Evolutionary conservation across 129 eudicot species (phyloP).

Genomic region (Ambrosia trifida): DNA sequence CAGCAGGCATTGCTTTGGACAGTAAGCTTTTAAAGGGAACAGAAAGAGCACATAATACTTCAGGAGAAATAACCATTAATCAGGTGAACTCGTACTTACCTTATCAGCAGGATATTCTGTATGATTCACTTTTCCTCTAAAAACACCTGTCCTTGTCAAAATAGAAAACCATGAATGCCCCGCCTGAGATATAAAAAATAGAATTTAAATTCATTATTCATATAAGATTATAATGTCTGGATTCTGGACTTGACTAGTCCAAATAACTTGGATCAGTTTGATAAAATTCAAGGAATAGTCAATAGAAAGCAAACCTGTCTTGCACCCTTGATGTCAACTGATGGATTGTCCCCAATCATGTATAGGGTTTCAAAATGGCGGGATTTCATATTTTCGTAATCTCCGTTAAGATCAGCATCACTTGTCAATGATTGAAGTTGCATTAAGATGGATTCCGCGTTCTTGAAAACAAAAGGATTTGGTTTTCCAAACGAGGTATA

Average conservation of each 20-base stretch:
- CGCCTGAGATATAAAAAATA: conserved; percentile 47
- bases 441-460: conserved; percentile 45
- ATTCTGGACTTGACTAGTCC: neutral
- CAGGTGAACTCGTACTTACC: conserved; percentile 40
- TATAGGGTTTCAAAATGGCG: conserved; percentile 53
- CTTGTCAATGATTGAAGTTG: conserved; percentile 33
- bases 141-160: conserved; percentile 83
- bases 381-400: conserved; percentile 21
- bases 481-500: conserved; percentile 56
- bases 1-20: neutral
- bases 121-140: conserved; percentile 67
- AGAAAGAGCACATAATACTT: neutral
- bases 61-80: neutral
- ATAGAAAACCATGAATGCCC: conserved; percentile 91
- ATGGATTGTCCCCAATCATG: conserved; percentile 93
- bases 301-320: conserved; percentile 55
- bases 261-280: conserved; percentile 15
- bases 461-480: conserved; percentile 49
- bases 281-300: neutral
- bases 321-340: conserved; percentile 91
- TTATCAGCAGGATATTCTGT: conserved; percentile 61
- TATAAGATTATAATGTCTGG: neutral
- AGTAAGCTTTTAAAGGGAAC: neutral
- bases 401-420: conserved; percentile 19
- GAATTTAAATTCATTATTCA: conserved; percentile 2